Evolutionary conservation across 192 early-diverging fungal species (phyloP).

Genomic region (Backusella westeae): DNA sequence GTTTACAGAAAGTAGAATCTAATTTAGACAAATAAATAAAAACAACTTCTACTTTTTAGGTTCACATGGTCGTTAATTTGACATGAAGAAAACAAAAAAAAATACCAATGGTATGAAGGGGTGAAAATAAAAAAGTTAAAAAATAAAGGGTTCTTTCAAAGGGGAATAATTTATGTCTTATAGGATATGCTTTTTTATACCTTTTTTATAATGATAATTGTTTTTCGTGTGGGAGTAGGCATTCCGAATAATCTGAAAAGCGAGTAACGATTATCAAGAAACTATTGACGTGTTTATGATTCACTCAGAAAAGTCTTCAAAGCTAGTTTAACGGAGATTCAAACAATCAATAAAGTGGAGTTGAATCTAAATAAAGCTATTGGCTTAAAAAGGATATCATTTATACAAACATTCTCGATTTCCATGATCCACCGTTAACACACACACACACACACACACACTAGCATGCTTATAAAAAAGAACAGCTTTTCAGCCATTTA

Average conservation of each 20-base stretch:
- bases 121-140: neutral
- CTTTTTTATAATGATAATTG: neutral
- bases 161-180: neutral
- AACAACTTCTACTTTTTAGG: neutral
- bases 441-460: neutral
- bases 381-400: slow-evolving; percentile 6
- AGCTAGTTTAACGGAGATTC: neutral
- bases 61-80: neutral
- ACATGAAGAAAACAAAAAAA: slow-evolving; percentile 1
- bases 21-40: neutral
- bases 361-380: slow-evolving; percentile 7
- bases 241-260: neutral
- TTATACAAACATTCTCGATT: slow-evolving; percentile 17
- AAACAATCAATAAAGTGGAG: slow-evolving; percentile 1
- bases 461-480: neutral
- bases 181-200: neutral
- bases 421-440: slow-evolving; percentile 9
- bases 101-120: neutral
- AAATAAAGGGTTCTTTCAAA: neutral
- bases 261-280: neutral
- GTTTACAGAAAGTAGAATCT: neutral
- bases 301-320: neutral
- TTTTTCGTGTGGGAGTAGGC: neutral
- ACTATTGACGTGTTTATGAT: neutral
- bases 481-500: neutral